Base-by-base conservation (phyloP, 2,329 filamentous ascomycete genomes). In the Zymoseptoria tritici region DNA sequence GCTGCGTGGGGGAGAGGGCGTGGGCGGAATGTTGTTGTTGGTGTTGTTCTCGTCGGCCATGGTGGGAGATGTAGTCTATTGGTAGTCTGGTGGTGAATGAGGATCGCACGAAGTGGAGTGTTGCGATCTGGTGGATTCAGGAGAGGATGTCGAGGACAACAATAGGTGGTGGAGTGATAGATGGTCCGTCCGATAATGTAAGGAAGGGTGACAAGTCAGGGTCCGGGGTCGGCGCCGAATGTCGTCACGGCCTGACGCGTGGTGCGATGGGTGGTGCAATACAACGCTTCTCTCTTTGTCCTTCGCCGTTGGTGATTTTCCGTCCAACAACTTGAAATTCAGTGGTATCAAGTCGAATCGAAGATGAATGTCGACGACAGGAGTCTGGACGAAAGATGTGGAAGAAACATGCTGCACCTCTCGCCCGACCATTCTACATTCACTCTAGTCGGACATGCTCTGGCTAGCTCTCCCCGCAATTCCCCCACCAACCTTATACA, bases 1-100 rank as follows among this genome's bases (percentile, higher is more conserved):
- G 54, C 74, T 70, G 36, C 51, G 51, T 49, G 58, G 59, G 19
- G 64, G 55, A 16, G 63, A 58, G 9, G 61, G 49, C 13, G 62
- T 24, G 49, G 42, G 26, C 16, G 36, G 36, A n/a, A 46, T 46
- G 36, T 46, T n/a, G 36, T 16, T n/a, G 13, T 42, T 42, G 50
- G 36, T 55, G 56, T 61, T 62, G 52, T 9, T 24, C n/a, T 66
- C 62, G 55, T 66, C 64, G 59, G 64, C 56, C 64, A 66, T 66
- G 36, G 62, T 58, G 59, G 36, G 36, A 46, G 11, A 4, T n/a
- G 16, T n/a, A n/a, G 13, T 46, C 13, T n/a, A 6, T 1, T 46
- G 3, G 11, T 16, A 13, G 26, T 29, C 26, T 9, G 26, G 26
- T 29, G 36, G 11, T 46, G 36, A 3, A 46, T 16, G 5, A 46